These are phyloP conservation scores for Manihot esculenta DNA, from an alignment of 441 rosid genomes.

Conservation along the genomic window DNA sequence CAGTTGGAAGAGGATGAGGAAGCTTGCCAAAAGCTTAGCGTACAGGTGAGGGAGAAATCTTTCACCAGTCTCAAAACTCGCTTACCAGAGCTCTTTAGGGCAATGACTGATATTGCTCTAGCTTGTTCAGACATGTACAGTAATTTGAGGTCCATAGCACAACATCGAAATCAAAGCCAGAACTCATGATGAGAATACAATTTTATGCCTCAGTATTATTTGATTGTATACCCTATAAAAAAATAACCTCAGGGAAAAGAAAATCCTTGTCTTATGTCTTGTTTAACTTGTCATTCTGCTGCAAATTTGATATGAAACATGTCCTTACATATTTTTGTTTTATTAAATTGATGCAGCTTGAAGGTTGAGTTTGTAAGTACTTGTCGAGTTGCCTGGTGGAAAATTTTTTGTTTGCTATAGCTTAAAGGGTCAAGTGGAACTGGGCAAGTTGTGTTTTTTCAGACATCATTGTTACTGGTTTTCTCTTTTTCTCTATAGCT, in stretches of 20 bases:
- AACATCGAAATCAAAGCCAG: constrained; percentile 26
- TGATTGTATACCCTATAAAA: constrained; percentile 5
- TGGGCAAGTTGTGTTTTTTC: too few relatives aligned
- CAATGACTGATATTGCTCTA: constrained; percentile 46
- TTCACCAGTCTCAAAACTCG: constrained; percentile 57
- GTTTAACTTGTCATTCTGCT: background rate
- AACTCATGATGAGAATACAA: constrained; percentile 16
- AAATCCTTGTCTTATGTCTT: constrained; percentile 1
- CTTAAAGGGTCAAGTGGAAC: too few relatives aligned
- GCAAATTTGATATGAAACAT: constrained; percentile 3
- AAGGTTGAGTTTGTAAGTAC: background rate
- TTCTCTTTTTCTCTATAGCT: background rate
- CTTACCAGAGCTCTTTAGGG: constrained; percentile 68
- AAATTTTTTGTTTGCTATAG: background rate
- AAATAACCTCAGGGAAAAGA: background rate
- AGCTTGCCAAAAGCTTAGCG: constrained; percentile 46
- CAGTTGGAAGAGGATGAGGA: constrained; percentile 68
- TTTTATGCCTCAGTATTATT: constrained; percentile 15
- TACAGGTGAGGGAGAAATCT: constrained; percentile 78
- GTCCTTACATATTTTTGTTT: background rate
- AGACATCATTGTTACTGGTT: background rate
- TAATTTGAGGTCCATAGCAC: constrained; percentile 38
- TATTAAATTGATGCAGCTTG: background rate
- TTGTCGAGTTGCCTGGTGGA: background rate
- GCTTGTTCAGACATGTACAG: constrained; percentile 59